Conservation (phyloP, 768 basidiomycete genomes). For the Psilocybe cyanescens region DNA sequence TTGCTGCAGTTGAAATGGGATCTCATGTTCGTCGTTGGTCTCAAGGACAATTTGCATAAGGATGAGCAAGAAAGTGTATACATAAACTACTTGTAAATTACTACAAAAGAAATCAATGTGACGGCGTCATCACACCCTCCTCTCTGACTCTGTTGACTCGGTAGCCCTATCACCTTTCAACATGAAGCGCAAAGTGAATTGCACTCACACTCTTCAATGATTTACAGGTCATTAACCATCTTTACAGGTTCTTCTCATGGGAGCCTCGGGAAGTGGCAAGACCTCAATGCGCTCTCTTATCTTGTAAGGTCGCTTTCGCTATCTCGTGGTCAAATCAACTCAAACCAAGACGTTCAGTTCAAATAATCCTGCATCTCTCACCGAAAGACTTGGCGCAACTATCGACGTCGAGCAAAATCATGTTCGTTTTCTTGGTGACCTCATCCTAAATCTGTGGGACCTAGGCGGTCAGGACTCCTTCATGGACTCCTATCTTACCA, state of each 20-base stretch:
- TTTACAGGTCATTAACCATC: constrained; percentile 23
- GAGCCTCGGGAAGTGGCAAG: constrained; percentile 92
- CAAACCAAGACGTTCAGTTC: constrained; percentile 56
- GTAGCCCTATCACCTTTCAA: constrained; percentile 21
- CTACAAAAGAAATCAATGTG: background rate
- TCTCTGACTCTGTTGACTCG: constrained; percentile 20
- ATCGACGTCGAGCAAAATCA: constrained; percentile 99
- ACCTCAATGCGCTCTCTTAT: constrained; percentile 99
- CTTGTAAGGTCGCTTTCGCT: constrained; percentile 65
- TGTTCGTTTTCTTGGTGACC: constrained; percentile 94
- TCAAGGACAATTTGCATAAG: constrained; percentile 62
- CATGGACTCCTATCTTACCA: constrained; percentile 95
- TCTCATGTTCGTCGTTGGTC: constrained; percentile 66
- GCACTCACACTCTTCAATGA: constrained; percentile 14
- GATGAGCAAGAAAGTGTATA: constrained; percentile 9
- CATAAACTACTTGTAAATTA: constrained; percentile 15
- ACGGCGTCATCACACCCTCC: constrained; percentile 19
- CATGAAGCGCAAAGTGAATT: constrained; percentile 68
- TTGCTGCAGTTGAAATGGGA: constrained; percentile 95
- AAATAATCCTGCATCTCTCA: constrained; percentile 92
- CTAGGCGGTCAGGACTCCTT: constrained; percentile 98
- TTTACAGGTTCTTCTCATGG: constrained; percentile 92
- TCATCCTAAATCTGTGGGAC: constrained; percentile 97
- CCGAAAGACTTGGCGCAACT: constrained; percentile 90
- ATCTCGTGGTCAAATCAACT: constrained; percentile 2